Percentiles rank a stretch among this genome's conserved stretches.
phyloP scores from a whole-genome alignment of 306 rosid genomes.

The Vigna mungo region DNA sequence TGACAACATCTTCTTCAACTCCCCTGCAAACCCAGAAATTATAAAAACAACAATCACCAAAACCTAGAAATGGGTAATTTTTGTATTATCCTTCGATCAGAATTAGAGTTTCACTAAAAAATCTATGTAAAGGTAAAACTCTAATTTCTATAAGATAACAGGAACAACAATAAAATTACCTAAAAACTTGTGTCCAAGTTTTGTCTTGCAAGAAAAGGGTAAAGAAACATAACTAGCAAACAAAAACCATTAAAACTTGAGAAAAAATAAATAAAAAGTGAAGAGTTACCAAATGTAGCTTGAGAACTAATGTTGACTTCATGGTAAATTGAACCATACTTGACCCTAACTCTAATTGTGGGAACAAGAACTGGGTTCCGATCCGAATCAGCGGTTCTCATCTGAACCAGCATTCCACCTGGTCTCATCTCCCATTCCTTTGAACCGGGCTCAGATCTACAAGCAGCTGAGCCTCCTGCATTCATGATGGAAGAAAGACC shows the following conservation, averaged over 20 bases:
- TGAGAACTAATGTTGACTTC: slow-evolving; percentile 81
- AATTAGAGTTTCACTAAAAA: not conserved
- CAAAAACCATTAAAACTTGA: not conserved
- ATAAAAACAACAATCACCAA: not conserved
- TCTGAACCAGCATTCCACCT: slow-evolving; percentile 98
- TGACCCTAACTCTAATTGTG: slow-evolving; percentile 78
- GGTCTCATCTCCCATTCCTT: slow-evolving; percentile 94
- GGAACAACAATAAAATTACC: not conserved
- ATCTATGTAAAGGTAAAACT: not conserved
- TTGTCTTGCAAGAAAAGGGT: not conserved
- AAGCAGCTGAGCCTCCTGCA: slow-evolving; percentile 50
- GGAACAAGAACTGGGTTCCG: slow-evolving; percentile 69
- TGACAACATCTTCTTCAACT: slow-evolving; percentile 85
- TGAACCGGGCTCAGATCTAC: slow-evolving; percentile 58
- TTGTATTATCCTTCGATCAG: not conserved
- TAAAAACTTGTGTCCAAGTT: not conserved
- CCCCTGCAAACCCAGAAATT: slow-evolving; percentile 57
- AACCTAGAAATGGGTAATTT: not conserved
- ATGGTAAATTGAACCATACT: slow-evolving; percentile 78
- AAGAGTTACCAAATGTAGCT: slow-evolving; percentile 78
- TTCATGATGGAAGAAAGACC: slow-evolving; percentile 49
- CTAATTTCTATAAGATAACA: not conserved
- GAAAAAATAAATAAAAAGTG: not conserved
- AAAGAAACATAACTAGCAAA: slow-evolving; percentile 19
- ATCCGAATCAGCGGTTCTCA: slow-evolving; percentile 66